Conservation (phyloP, 208 protist genomes). For the Entamoeba dispar region DNA sequence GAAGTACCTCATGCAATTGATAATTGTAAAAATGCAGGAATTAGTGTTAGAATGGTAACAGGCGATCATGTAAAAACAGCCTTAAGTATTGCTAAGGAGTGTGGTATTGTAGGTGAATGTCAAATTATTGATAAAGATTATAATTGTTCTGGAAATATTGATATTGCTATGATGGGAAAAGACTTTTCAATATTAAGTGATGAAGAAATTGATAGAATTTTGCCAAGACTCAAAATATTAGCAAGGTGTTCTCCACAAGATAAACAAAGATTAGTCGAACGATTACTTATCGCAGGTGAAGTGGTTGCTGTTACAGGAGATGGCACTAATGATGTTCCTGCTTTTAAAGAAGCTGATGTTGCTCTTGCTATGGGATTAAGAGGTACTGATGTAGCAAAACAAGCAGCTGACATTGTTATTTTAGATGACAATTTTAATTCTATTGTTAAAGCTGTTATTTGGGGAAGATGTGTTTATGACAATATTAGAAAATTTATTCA, state of each 20-base stretch:
- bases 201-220: slow-evolving; percentile 24
- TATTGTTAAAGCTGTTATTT: slow-evolving; percentile 80
- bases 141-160: slow-evolving; percentile 17
- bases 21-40: slow-evolving; percentile 44
- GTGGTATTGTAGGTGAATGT: slow-evolving; percentile 38
- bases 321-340: slow-evolving; percentile 71
- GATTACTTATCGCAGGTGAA: not conserved
- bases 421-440: slow-evolving; percentile 89
- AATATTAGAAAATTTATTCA: slow-evolving; percentile 12
- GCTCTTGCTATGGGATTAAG: slow-evolving; percentile 79
- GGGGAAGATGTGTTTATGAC: slow-evolving; percentile 77
- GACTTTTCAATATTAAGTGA: slow-evolving; percentile 28
- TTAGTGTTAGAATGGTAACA: slow-evolving; percentile 66
- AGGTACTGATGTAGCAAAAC: slow-evolving; percentile 72
- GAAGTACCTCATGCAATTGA: slow-evolving; percentile 26
- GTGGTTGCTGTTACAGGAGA: slow-evolving; percentile 3
- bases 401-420: slow-evolving; percentile 65
- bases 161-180: slow-evolving; percentile 25
- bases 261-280: not conserved
- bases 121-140: not conserved
- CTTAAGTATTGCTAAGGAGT: slow-evolving; percentile 41
- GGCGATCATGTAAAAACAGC: slow-evolving; percentile 56
- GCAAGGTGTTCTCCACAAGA: not conserved
- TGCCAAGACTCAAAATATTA: not conserved
- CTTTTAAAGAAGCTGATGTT: slow-evolving; percentile 74